phyloP scores from a whole-genome alignment of 1,284 basidiomycete genomes.

The Crepidotus sp. region DNA sequence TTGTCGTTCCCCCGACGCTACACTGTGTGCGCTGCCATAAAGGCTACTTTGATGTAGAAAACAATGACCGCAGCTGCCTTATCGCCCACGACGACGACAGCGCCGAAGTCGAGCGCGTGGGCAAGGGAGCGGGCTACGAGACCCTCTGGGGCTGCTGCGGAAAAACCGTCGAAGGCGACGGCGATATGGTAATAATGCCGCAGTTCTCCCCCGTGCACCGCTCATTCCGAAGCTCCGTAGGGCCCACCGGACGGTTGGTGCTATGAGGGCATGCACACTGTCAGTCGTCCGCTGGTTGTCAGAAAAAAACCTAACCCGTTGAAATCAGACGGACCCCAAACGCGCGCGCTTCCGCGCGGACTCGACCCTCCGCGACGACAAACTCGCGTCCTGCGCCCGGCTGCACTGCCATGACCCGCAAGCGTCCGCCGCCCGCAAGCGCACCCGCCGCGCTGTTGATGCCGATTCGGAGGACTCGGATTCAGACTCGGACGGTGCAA shows the following conservation, averaged over 20 bases:
- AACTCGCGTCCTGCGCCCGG: slow-evolving; percentile 48
- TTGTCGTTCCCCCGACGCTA: slow-evolving; percentile 53
- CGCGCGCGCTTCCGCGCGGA: slow-evolving; percentile 71
- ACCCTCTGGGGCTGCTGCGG: slow-evolving; percentile 65
- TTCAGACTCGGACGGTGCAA: slow-evolving; percentile 10
- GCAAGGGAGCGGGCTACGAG: slow-evolving; percentile 30
- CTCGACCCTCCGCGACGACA: slow-evolving; percentile 58
- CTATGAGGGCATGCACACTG: slow-evolving; percentile 72
- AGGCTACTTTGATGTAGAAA: slow-evolving; percentile 49
- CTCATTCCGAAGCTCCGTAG: too few species aligned
- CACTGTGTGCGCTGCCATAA: slow-evolving; percentile 71
- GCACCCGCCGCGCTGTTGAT: slow-evolving; percentile 10
- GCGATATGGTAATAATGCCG: too few species aligned
- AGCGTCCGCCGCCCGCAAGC: slow-evolving; percentile 11
- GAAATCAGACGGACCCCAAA: slow-evolving; percentile 51
- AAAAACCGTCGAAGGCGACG: slow-evolving; percentile 59
- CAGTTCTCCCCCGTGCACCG: too few species aligned
- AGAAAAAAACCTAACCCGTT: not conserved
- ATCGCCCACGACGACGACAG: slow-evolving; percentile 44
- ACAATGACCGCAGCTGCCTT: slow-evolving; percentile 44
- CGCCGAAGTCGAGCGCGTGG: slow-evolving; percentile 35
- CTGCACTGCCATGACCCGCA: slow-evolving; percentile 41
- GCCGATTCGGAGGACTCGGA: slow-evolving; percentile 14
- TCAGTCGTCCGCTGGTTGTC: slow-evolving; percentile 26
- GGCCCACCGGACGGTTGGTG: slow-evolving; percentile 79